Percentiles rank a stretch among this genome's conserved stretches.
Evolutionary conservation across 208 protist species (phyloP).

Genomic region (Lotmaria passim): DNA sequence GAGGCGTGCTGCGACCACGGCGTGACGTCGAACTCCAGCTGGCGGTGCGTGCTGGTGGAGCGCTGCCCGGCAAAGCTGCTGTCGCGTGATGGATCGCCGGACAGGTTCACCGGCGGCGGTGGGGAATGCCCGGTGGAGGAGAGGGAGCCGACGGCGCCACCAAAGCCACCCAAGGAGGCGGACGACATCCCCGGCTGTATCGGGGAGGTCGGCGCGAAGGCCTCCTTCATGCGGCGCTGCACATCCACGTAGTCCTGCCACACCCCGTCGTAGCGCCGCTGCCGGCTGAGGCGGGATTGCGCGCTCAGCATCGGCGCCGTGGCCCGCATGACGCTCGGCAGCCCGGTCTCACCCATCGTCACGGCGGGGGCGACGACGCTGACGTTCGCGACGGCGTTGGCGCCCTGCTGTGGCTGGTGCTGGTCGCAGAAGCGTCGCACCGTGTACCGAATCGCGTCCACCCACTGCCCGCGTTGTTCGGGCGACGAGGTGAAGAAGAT

Average conservation of each 20-base stretch:
- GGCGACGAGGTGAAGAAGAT: constrained; percentile 69
- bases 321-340: constrained; percentile 28
- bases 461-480: constrained; percentile 82
- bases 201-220: constrained; percentile 7
- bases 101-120: constrained; percentile 12
- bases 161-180: constrained; percentile 1
- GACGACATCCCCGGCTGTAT: constrained; percentile 5
- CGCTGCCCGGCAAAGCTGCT: constrained; percentile 30
- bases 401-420: not conserved
- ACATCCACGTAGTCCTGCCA: constrained; percentile 47
- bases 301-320: constrained; percentile 37
- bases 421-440: constrained; percentile 32
- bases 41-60: constrained; percentile 28
- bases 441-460: constrained; percentile 68
- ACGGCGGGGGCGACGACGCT: constrained; percentile 1
- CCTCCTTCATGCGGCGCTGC: constrained; percentile 28
- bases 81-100: constrained; percentile 18
- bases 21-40: constrained; percentile 52
- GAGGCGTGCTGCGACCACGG: constrained; percentile 47
- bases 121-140: constrained; percentile 15
- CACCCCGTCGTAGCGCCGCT: constrained; percentile 46
- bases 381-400: not conserved
- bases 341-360: constrained; percentile 10
- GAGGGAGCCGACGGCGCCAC: not conserved
- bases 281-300: constrained; percentile 59